Base-by-base conservation (phyloP, 345 rosid genomes). In the Aquilaria sinensis region DNA sequence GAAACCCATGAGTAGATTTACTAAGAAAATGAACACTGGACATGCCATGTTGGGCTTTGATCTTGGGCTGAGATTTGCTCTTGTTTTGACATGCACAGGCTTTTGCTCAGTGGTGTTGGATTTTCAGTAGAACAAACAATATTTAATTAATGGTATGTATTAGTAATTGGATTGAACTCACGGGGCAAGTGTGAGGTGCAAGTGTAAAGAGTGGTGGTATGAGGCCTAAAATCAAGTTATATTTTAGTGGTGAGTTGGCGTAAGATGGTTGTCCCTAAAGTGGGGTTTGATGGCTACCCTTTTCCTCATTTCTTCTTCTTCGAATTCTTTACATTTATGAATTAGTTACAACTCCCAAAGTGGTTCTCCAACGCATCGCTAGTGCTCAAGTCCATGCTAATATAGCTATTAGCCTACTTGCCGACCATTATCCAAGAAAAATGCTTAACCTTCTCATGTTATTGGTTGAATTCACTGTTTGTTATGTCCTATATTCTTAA, bases 331-430 rank as follows among this genome's bases (percentile, higher is more conserved):
- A 37, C 7, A 37, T 51, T 41, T 33, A 48, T 60, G 58, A 61
- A 62, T 72, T 74, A 68, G 73, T 72, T 77, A 53, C 77, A 74
- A 60, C 80, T 61, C 64, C 64, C 61, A 57, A 68, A 56, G 60
- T 73, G 67, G 66, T 61, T 66, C 74, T 47, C 66, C 74, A 51
- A 75, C 63, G 54, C 73, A 77, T 62, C 74, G 43, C 75, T 54
- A 34, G 60, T 56, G 33, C 47, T 37, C 10, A 53, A 50, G 56
- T 54, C 49, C 59, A 54, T 45, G 33, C 62, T 31, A 1, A 31
- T n/a, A 14, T 31, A 52, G 47, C 51, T 62, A 32, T 4, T 52
- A 51, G 12, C 56, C 29, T 62, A 31, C 46, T 47, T 55, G 3
- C 32, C 23, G 23, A 23, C 23, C 23, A 23, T 23, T 23, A 23